Percentiles rank a stretch among this genome's conserved stretches.
These are phyloP conservation scores for Thraustochytrium sp. DNA, from an alignment of 352 stramenopile genomes.

Conservation along the genomic window DNA sequence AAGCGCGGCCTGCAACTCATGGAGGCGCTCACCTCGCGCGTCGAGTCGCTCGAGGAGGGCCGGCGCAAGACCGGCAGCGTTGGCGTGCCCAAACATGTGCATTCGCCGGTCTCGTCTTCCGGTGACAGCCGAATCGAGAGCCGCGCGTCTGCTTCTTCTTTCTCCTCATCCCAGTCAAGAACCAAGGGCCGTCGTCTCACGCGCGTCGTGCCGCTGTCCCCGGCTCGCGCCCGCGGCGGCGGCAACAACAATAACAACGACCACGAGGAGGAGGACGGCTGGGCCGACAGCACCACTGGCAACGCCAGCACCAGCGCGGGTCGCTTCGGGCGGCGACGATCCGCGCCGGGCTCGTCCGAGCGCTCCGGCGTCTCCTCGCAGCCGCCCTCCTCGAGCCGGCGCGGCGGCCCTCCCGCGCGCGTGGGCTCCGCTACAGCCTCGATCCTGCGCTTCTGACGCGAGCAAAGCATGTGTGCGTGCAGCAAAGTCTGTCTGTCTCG, in stretches of 20 bases:
- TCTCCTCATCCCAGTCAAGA: neutral
- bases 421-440: neutral
- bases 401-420: neutral
- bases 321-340: too few species aligned
- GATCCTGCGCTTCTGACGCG: constrained; percentile 2
- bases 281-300: neutral
- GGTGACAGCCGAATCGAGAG: neutral
- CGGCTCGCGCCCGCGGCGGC: neutral
- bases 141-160: neutral
- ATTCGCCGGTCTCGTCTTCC: neutral
- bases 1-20: constrained; percentile 31
- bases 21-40: neutral
- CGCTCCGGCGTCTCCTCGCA: too few species aligned
- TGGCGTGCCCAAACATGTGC: neutral
- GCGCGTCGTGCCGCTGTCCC: too few species aligned
- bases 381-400: neutral
- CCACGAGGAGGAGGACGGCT: neutral
- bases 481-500: too few species aligned
- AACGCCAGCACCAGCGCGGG: neutral
- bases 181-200: neutral
- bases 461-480: too few species aligned
- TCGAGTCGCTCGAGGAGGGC: constrained; percentile 12
- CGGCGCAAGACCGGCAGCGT: too few species aligned
- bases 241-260: neutral
- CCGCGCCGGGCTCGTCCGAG: too few species aligned